Evolutionary conservation across 2,329 filamentous ascomycete genomes (phyloP).

Genomic region (Stagonosporopsis cucurbitacearum): DNA sequence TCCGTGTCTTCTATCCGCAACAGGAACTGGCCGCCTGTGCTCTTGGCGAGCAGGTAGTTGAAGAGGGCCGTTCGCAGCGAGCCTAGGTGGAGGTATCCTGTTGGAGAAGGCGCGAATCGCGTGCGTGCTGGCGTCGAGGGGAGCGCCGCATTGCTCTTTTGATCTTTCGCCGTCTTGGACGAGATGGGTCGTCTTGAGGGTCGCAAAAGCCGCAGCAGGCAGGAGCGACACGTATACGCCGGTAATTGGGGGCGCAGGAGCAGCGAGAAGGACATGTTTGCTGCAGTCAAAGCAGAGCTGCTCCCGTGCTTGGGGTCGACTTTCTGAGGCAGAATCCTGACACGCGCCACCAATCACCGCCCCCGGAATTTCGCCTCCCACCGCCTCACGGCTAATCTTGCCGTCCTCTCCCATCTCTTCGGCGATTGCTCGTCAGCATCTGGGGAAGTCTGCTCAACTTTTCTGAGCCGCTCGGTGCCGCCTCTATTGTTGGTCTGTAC

Average conservation of each 20-base stretch:
- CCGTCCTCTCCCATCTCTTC: constrained; percentile 1
- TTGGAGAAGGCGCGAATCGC: constrained; percentile 94
- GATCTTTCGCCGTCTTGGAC: constrained; percentile 16
- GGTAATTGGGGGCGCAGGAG: constrained; percentile 30
- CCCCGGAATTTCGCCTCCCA: constrained; percentile 7
- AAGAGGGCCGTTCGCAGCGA: constrained; percentile 93
- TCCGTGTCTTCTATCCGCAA: constrained; percentile 95
- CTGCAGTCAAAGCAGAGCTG: not conserved
- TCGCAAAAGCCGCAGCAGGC: constrained; percentile 30
- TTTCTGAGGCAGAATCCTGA: constrained; percentile 23
- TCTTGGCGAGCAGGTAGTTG: constrained; percentile 88
- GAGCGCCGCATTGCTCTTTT: constrained; percentile 25
- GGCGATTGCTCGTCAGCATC: constrained; percentile 9
- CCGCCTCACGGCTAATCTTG: constrained; percentile 20
- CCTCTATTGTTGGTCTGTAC: not conserved
- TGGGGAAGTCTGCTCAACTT: constrained; percentile 14
- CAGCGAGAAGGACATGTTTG: constrained; percentile 32
- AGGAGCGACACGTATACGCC: constrained; percentile 40
- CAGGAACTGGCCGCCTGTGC: constrained; percentile 88
- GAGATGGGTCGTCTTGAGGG: constrained; percentile 21
- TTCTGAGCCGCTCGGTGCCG: constrained; percentile 2
- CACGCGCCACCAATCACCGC: constrained; percentile 15
- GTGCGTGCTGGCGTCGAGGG: constrained; percentile 61
- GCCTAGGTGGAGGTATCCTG: constrained; percentile 89
- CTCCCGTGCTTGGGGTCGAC: constrained; percentile 5